phyloP scores from a whole-genome alignment of 176 grass and related monocot species.

The Cocos nucifera region DNA sequence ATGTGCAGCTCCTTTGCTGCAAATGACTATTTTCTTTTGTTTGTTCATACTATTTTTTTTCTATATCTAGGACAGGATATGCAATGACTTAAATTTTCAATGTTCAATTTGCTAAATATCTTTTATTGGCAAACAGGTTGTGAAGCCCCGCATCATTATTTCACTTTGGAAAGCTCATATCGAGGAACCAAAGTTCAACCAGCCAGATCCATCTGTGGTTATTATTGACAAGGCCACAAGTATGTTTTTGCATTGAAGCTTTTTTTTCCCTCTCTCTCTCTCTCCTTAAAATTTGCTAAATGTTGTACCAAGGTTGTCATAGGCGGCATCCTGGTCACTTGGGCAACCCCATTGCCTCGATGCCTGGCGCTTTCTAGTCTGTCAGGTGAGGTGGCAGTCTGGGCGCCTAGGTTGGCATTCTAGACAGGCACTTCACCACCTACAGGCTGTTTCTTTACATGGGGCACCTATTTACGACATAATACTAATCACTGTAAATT shows the following conservation, averaged over 20 bases:
- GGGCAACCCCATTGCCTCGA: neutral
- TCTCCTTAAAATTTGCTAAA: neutral
- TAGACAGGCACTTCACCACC: too few relatives aligned
- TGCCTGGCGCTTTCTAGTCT: neutral
- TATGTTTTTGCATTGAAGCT: constrained; percentile 36
- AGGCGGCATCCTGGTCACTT: neutral
- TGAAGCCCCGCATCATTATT: constrained; percentile 53
- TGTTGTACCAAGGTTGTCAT: neutral
- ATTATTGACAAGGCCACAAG: constrained; percentile 77
- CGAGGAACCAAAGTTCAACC: constrained; percentile 72
- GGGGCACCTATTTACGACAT: too few relatives aligned
- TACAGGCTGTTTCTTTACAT: too few relatives aligned
- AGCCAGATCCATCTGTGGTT: constrained; percentile 46
- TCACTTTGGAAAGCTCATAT: constrained; percentile 73
- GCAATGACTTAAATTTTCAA: neutral
- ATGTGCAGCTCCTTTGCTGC: too few relatives aligned
- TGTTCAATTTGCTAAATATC: neutral
- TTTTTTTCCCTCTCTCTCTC: neutral
- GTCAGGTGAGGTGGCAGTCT: too few relatives aligned
- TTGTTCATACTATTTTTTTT: constrained; percentile 8
- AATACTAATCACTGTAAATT: too few relatives aligned
- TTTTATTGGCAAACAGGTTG: constrained; percentile 37
- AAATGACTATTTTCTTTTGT: too few relatives aligned
- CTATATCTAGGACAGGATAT: neutral
- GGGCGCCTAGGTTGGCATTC: too few relatives aligned